A percentile compares a stretch with the other conserved stretches of the same genome.
Evolutionary conservation across 2,329 filamentous ascomycete species (phyloP).

Genomic region (Magnaporthiopsis incrustans): DNA sequence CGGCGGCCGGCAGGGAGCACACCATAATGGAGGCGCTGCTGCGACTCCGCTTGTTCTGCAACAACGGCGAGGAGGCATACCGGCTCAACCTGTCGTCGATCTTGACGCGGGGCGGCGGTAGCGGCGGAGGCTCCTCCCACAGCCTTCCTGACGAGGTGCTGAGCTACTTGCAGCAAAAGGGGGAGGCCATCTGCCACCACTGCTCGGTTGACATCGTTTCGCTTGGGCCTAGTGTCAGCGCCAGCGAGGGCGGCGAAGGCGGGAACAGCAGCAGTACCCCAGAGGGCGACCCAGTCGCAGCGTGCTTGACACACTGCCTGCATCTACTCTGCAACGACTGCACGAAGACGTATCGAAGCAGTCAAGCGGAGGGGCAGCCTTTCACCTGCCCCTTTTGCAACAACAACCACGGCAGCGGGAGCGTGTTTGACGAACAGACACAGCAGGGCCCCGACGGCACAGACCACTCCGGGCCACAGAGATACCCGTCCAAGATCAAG

Average conservation of each 20-base stretch:
- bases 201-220: not conserved
- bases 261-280: too few species aligned
- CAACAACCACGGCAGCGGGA: not conserved
- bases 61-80: too few species aligned
- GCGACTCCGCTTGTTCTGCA: too few species aligned
- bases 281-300: not conserved
- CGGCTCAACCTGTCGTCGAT: too few species aligned
- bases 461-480: not conserved
- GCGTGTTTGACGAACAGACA: not conserved
- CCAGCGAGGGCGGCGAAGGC: not conserved
- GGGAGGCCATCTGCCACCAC: not conserved
- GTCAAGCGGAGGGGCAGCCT: not conserved
- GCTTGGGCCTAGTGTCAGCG: not conserved
- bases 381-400: not conserved
- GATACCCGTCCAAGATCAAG: not conserved
- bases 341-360: not conserved
- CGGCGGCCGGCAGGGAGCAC: too few species aligned
- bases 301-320: not conserved
- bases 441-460: not conserved
- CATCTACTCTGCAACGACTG: not conserved
- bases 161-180: constrained; percentile 3
- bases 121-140: too few species aligned
- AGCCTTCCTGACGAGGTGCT: constrained; percentile 1
- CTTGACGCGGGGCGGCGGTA: too few species aligned
- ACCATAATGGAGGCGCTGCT: too few species aligned